Conservation (phyloP, 2,329 filamentous ascomycete species). For the Neurospora crassa region DNA sequence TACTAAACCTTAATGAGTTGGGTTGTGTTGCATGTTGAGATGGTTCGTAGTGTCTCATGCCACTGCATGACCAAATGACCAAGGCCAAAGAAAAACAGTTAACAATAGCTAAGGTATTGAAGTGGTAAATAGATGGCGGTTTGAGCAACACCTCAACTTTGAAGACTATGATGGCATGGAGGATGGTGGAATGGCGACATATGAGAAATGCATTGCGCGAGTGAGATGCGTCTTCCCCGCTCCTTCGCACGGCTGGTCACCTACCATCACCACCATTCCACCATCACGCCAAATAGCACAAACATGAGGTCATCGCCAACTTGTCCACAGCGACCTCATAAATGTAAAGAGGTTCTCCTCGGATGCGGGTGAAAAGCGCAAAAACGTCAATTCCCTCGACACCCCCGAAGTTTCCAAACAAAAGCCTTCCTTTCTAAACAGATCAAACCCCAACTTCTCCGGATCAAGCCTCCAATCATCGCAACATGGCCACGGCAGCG, state of each 20-base stretch:
- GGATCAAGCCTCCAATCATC: background rate
- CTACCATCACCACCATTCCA: background rate
- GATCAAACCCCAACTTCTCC: background rate
- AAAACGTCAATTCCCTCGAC: background rate
- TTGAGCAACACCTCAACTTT: background rate
- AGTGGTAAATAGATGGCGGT: rapidly evolving
- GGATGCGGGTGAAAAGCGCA: background rate
- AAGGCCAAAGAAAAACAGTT: background rate
- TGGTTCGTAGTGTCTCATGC: background rate
- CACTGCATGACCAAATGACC: background rate
- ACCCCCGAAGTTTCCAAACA: background rate
- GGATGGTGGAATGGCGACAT: background rate
- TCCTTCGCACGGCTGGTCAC: background rate
- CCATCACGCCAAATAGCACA: background rate
- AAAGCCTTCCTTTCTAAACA: background rate
- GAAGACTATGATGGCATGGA: background rate
- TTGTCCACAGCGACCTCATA: background rate
- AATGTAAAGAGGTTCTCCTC: background rate
- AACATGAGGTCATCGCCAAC: background rate
- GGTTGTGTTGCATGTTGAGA: background rate
- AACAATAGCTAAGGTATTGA: background rate
- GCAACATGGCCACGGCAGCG: slow-evolving; percentile 18
- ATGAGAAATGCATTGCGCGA: background rate
- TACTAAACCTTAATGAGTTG: background rate
- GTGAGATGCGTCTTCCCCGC: background rate